Base-by-base conservation (phyloP, 257 asterid species). In the Salvia miltiorrhiza region DNA sequence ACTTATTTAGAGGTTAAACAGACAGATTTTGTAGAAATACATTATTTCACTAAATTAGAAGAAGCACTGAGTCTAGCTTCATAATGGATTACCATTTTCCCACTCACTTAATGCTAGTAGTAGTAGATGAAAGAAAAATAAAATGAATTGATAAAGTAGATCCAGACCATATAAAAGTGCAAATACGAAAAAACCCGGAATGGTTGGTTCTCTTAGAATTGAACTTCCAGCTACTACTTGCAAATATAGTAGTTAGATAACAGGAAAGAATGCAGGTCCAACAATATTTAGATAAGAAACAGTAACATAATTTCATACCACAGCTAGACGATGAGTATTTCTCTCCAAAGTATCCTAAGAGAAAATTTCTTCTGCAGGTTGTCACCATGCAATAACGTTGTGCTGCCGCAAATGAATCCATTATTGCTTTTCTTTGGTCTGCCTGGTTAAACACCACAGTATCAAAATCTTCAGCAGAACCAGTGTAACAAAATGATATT, bases 351-450 rank as follows among this genome's bases (percentile, higher is more conserved):
- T 93, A 93, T 72, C 84, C 89, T 76, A 93, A 82, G 75, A 93
- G 79, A 87, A 62, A 90, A 76, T 88, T 87, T 81, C 98, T 86
- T 85, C 98, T 85, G 84, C 98, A 93, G 65, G 88, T 83, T 84
- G 97, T 79, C 81, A 74, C 83, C 82, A 77, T 76, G 86, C 96
- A 93, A 71, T 84, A 93, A 71, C 71, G 92, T 69, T 86, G 91
- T 39, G 98, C 98, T 30, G 93, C 88, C 49, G 56, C 65, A 77
- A 83, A 81, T 62, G 98, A 87, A 81, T 90, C 96, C 85, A 85
- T 35, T 76, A 90, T 87, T 74, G 95, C 88, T 79, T 78, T 84
- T 76, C 90, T 84, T 82, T 93, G 98, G 54, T 76, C 87, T 61
- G 83, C 89, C 98, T 93, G 86, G 60, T 71, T 61, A 53, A 70